Conservation (phyloP, 805 yeast genomes). For the Spathaspora hagerdaliae region DNA sequence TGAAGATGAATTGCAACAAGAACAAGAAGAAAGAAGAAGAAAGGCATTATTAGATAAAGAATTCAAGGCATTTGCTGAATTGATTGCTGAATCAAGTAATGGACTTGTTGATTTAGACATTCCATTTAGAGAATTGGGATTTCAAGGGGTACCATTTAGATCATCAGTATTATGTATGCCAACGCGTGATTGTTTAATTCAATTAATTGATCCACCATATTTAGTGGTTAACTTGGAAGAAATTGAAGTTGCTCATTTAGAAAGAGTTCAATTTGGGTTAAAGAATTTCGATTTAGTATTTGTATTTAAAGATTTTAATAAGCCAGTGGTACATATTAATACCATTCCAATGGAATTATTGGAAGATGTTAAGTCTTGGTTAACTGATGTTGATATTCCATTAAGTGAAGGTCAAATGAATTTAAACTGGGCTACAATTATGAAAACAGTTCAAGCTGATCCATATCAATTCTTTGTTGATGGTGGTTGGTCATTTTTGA, state of each 20-base stretch:
- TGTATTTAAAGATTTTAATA: constrained; percentile 85
- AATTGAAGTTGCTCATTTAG: constrained; percentile 91
- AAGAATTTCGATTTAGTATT: constrained; percentile 97
- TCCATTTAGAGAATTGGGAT: constrained; percentile 94
- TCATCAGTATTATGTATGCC: constrained; percentile 95
- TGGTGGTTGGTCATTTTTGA: constrained; percentile 96
- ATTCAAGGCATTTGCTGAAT: constrained; percentile 83
- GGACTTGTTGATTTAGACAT: constrained; percentile 85
- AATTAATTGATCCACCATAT: constrained; percentile 92
- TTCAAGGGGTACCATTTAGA: constrained; percentile 95
- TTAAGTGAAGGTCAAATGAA: constrained; percentile 92
- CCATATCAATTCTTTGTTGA: constrained; percentile 90
- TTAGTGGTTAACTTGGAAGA: constrained; percentile 87
- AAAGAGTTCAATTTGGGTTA: constrained; percentile 95
- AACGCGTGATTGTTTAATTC: constrained; percentile 93
- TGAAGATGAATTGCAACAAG: constrained; percentile 97
- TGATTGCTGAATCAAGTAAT: constrained; percentile 81
- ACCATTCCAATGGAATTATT: constrained; percentile 90
- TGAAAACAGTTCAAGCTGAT: constrained; percentile 89
- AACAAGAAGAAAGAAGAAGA: constrained; percentile 94
- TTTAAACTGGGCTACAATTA: constrained; percentile 91
- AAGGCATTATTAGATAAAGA: constrained; percentile 89
- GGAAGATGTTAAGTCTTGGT: constrained; percentile 93
- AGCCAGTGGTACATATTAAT: constrained; percentile 87
- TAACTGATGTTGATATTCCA: constrained; percentile 96